Percentiles rank a stretch among this genome's conserved stretches.
These are phyloP conservation scores for Fusarium mexicanum DNA, from an alignment of 2,329 filamentous ascomycete species.

Conservation along the genomic window DNA sequence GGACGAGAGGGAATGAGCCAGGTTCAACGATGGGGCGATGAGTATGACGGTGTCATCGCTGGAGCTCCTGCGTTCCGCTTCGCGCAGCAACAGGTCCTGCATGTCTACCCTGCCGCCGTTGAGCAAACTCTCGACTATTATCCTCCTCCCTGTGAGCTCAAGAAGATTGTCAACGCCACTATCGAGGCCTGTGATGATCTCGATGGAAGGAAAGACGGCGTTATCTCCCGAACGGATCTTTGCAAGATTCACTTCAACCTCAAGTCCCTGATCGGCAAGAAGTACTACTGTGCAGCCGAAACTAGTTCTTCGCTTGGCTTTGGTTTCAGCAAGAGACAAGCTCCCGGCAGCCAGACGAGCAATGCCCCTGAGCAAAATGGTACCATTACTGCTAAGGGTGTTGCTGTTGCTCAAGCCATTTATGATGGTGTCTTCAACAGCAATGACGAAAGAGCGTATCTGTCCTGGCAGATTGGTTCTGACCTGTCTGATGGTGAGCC, in stretches of 20 bases:
- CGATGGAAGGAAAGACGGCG: conserved; percentile 3
- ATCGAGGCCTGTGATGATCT: conserved; percentile 20
- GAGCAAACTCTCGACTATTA: conserved; percentile 1
- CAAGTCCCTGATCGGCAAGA: background rate
- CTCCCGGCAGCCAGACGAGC: background rate
- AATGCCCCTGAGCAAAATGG: background rate
- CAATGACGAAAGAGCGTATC: background rate
- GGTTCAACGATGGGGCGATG: conserved; percentile 29
- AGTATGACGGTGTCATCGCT: conserved; percentile 30
- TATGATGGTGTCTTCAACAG: background rate
- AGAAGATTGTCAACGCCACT: conserved; percentile 8
- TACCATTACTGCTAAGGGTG: background rate
- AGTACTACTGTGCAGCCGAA: conserved; percentile 3
- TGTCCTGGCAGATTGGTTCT: background rate
- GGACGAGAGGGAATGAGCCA: conserved; percentile 55
- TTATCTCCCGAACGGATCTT: background rate
- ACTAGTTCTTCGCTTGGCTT: conserved; percentile 2
- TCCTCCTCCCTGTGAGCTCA: background rate
- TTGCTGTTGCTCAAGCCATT: background rate
- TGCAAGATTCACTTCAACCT: conserved; percentile 11
- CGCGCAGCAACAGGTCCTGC: background rate
- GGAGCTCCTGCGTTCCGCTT: conserved; percentile 40
- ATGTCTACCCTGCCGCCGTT: background rate
- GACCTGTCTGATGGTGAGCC: background rate
- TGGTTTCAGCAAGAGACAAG: conserved; percentile 3